phyloP scores from a whole-genome alignment of 192 early-diverging fungal genomes.

The Backusella circina region DNA sequence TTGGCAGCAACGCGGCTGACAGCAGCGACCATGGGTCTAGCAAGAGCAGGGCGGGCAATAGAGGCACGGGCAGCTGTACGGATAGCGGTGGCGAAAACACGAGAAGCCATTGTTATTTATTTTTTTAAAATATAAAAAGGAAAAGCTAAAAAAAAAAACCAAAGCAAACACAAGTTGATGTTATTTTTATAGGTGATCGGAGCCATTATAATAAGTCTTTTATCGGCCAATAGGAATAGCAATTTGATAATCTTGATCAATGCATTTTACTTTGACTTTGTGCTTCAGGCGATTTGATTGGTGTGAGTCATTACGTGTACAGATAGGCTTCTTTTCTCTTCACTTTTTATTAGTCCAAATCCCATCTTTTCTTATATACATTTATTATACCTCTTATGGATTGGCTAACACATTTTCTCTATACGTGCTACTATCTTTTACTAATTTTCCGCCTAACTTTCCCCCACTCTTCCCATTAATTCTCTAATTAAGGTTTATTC shows the following conservation, averaged over 20 bases:
- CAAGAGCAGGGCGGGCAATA: constrained; percentile 20
- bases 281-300: constrained; percentile 7
- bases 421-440: background rate
- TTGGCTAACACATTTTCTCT: background rate
- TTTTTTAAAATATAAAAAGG: background rate
- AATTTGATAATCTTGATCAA: constrained; percentile 11
- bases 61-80: constrained; percentile 31
- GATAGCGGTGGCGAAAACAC: constrained; percentile 29
- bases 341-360: constrained; percentile 4
- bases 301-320: constrained; percentile 27
- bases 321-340: background rate
- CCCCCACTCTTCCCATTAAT: background rate
- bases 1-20: constrained; percentile 21
- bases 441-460: background rate
- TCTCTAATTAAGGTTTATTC: background rate
- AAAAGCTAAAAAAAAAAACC: background rate
- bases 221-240: constrained; percentile 9
- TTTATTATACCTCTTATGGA: background rate
- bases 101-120: constrained; percentile 26
- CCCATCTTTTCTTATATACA: constrained; percentile 2
- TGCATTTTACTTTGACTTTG: background rate
- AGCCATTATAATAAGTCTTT: background rate
- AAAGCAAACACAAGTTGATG: background rate
- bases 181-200: constrained; percentile 11
- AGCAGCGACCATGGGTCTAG: constrained; percentile 25